These are phyloP conservation scores for Starmerella cellae DNA, from an alignment of 805 yeast species.

Conservation along the genomic window DNA sequence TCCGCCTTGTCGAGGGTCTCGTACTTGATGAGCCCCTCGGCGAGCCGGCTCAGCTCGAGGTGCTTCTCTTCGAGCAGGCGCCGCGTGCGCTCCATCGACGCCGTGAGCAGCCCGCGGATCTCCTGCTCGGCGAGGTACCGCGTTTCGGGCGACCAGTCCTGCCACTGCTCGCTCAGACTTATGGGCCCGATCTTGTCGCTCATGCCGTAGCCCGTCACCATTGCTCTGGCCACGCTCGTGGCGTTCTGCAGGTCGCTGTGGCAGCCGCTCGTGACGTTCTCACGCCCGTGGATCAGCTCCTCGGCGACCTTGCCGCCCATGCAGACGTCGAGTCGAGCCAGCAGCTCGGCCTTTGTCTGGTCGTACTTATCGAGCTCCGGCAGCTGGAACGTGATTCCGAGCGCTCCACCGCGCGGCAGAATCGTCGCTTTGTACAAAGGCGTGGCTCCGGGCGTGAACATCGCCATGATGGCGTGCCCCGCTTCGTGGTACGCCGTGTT, in stretches of 20 bases:
- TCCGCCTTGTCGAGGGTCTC: conserved; percentile 88
- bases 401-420: conserved; percentile 89
- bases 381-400: conserved; percentile 92
- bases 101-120: conserved; percentile 59
- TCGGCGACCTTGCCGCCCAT: conserved; percentile 99
- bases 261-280: conserved; percentile 90
- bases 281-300: conserved; percentile 79
- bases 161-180: conserved; percentile 80
- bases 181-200: conserved; percentile 88
- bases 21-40: conserved; percentile 85
- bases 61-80: conserved; percentile 45
- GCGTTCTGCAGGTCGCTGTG: conserved; percentile 83
- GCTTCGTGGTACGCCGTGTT: conserved; percentile 98
- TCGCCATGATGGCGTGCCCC: conserved; percentile 97
- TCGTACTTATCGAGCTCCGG: conserved; percentile 98
- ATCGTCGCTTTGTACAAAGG: conserved; percentile 94
- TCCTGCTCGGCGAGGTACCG: conserved; percentile 88
- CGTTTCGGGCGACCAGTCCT: conserved; percentile 80
- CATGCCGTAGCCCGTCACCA: conserved; percentile 97
- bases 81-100: conserved; percentile 71
- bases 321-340: conserved; percentile 87
- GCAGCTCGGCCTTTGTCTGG: conserved; percentile 75
- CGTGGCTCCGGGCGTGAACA: conserved; percentile 87
- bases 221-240: conserved; percentile 83
- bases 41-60: conserved; percentile 69